Evolutionary conservation across 2,329 filamentous ascomycete genomes (phyloP).

Genomic region (Clonostachys solani): DNA sequence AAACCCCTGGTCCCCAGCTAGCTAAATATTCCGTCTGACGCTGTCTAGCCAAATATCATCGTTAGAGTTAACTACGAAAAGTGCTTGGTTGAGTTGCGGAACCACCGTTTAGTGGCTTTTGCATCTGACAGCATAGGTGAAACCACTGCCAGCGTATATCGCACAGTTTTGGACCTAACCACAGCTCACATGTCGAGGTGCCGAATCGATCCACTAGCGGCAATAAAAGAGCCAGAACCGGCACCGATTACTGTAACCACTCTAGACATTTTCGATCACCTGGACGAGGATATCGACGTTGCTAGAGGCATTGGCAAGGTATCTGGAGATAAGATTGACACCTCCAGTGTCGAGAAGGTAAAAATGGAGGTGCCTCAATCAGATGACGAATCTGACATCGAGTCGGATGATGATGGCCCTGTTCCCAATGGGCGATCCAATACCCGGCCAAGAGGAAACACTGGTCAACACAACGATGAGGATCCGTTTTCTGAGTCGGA

Average conservation of each 20-base stretch:
- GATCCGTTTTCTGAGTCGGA: constrained; percentile 29
- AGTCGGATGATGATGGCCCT: constrained; percentile 13
- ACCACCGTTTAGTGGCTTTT: constrained; percentile 69
- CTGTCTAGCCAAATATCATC: constrained; percentile 60
- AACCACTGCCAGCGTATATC: constrained; percentile 75
- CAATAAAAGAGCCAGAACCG: constrained; percentile 21
- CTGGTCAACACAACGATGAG: constrained; percentile 7
- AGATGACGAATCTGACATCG: constrained; percentile 11
- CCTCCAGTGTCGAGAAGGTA: constrained; percentile 43
- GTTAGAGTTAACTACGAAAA: constrained; percentile 83
- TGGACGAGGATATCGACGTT: constrained; percentile 48
- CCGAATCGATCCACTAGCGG: constrained; percentile 44
- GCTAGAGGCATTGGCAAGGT: constrained; percentile 54
- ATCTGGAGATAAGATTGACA: constrained; percentile 38
- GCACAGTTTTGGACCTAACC: constrained; percentile 64
- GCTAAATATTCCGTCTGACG: constrained; percentile 21
- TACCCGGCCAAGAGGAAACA: not conserved
- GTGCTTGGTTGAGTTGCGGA: constrained; percentile 77
- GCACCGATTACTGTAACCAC: constrained; percentile 38
- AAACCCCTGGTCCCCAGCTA: constrained; percentile 30
- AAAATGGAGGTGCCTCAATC: constrained; percentile 22
- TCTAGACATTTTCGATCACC: constrained; percentile 49
- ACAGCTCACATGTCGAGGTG: constrained; percentile 67
- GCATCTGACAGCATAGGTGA: constrained; percentile 67
- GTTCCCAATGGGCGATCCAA: not conserved